Conservation (phyloP, 768 basidiomycete genomes). For the Russula lepida region DNA sequence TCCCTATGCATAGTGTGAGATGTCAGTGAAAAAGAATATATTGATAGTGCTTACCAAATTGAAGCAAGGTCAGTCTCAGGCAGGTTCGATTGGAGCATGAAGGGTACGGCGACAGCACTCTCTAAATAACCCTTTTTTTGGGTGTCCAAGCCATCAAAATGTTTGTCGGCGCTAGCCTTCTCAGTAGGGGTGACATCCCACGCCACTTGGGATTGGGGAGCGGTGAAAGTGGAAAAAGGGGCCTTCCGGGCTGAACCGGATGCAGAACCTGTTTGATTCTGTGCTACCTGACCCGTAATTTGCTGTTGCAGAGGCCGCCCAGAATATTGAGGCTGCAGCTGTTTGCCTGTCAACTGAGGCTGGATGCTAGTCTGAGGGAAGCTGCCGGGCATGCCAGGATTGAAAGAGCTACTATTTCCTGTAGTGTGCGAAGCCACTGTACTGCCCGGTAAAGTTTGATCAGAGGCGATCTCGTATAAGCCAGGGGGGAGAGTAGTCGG, state of each 20-base stretch:
- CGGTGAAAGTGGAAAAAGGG: conserved; percentile 16
- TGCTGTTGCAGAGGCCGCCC: conserved; percentile 36
- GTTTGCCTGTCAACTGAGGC: conserved; percentile 22
- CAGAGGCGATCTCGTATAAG: conserved; percentile 71
- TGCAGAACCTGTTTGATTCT: conserved; percentile 21
- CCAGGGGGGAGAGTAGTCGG: conserved; percentile 73
- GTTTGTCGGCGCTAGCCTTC: conserved; percentile 67
- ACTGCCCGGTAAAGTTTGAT: conserved; percentile 22
- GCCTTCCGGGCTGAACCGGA: conserved; percentile 25
- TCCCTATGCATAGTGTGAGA: conserved; percentile 51
- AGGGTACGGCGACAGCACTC: conserved; percentile 90
- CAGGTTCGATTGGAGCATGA: conserved; percentile 86
- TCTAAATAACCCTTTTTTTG: conserved; percentile 74
- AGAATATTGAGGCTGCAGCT: conserved; percentile 56
- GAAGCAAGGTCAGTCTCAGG: conserved; percentile 78
- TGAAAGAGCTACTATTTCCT: conserved; percentile 50
- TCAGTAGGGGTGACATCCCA: conserved; percentile 86
- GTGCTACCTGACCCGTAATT: conserved; percentile 6
- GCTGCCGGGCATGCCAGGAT: conserved; percentile 41
- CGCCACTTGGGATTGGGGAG: conserved; percentile 23
- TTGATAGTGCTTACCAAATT: conserved; percentile 62
- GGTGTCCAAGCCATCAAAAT: conserved; percentile 77
- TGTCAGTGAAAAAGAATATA: neutral
- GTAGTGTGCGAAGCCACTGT: conserved; percentile 46
- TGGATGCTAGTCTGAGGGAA: conserved; percentile 48